Percentiles rank a stretch among this genome's conserved stretches.
phyloP scores from a whole-genome alignment of 2,329 filamentous ascomycete genomes.

The Albophoma yamanashiensis region DNA sequence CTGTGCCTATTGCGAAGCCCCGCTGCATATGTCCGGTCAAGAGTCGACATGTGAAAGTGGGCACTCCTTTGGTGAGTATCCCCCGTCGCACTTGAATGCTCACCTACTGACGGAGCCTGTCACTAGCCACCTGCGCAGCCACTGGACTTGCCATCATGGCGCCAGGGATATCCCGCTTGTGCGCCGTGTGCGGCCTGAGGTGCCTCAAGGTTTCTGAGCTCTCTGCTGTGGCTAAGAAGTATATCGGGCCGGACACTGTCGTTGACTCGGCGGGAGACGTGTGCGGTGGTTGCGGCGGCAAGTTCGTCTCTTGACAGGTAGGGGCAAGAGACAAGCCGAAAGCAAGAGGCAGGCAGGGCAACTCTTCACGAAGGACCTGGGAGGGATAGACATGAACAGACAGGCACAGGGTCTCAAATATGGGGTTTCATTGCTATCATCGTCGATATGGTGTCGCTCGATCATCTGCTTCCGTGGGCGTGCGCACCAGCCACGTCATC shows the following conservation, averaged over 20 bases:
- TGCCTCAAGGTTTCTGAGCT: constrained; percentile 36
- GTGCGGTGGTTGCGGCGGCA: constrained; percentile 30
- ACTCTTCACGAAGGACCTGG: background rate
- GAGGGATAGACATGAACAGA: background rate
- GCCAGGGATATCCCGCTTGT: constrained; percentile 41
- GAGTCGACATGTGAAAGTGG: constrained; percentile 27
- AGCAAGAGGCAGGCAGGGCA: background rate
- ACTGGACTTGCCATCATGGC: constrained; percentile 43
- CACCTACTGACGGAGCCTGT: background rate
- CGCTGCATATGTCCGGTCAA: constrained; percentile 19
- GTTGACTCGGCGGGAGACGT: constrained; percentile 21
- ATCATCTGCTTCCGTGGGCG: background rate
- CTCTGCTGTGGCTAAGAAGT: constrained; percentile 17
- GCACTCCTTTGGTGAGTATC: constrained; percentile 27
- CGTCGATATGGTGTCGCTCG: background rate
- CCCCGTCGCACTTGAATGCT: background rate
- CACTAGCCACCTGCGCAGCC: constrained; percentile 39
- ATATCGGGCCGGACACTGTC: constrained; percentile 15
- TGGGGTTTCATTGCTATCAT: background rate
- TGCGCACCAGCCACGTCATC: background rate
- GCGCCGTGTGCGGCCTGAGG: constrained; percentile 42
- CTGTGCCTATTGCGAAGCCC: constrained; percentile 37
- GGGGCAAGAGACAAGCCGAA: background rate
- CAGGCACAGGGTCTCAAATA: background rate
- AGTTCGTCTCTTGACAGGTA: constrained; percentile 23